Conservation (phyloP, 2,329 filamentous ascomycete species). For the Lecanicillium sp. region DNA sequence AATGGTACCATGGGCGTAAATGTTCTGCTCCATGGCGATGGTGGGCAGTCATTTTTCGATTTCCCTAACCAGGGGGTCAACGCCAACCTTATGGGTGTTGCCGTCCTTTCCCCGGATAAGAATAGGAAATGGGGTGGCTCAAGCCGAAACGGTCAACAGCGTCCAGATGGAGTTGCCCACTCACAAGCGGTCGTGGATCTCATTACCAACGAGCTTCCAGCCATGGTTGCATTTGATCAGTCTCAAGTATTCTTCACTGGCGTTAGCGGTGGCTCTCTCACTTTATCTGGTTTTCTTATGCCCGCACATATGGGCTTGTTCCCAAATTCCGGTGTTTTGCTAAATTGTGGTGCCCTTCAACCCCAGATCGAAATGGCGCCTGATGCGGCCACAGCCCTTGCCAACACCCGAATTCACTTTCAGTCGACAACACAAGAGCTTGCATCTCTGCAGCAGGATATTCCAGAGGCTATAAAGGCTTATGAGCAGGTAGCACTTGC, state of each 20-base stretch:
- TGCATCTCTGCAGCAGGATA: constrained; percentile 36
- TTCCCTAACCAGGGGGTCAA: constrained; percentile 48
- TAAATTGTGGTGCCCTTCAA: constrained; percentile 47
- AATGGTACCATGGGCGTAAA: constrained; percentile 40
- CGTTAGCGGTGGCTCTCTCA: constrained; percentile 45
- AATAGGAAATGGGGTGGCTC: constrained; percentile 53
- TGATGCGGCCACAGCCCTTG: constrained; percentile 28
- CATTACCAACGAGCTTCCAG: constrained; percentile 38
- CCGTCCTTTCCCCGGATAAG: constrained; percentile 43
- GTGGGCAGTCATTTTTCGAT: constrained; percentile 51
- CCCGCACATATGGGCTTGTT: constrained; percentile 46
- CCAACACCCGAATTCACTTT: constrained; percentile 45
- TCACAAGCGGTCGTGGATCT: constrained; percentile 47
- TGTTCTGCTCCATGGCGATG: constrained; percentile 52
- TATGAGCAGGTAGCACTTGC: constrained; percentile 40
- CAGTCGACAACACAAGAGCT: constrained; percentile 48
- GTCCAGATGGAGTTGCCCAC: constrained; percentile 48
- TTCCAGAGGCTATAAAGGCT: constrained; percentile 41
- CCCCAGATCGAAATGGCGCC: constrained; percentile 45
- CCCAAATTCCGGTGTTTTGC: constrained; percentile 40
- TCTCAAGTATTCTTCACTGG: constrained; percentile 49
- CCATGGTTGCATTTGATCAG: constrained; percentile 45
- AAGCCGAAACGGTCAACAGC: constrained; percentile 33
- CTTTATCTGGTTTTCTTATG: constrained; percentile 50
- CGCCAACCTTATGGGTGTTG: constrained; percentile 42